Evolutionary conservation across 768 basidiomycete species (phyloP).

Genomic region (Suillus alpinus): DNA sequence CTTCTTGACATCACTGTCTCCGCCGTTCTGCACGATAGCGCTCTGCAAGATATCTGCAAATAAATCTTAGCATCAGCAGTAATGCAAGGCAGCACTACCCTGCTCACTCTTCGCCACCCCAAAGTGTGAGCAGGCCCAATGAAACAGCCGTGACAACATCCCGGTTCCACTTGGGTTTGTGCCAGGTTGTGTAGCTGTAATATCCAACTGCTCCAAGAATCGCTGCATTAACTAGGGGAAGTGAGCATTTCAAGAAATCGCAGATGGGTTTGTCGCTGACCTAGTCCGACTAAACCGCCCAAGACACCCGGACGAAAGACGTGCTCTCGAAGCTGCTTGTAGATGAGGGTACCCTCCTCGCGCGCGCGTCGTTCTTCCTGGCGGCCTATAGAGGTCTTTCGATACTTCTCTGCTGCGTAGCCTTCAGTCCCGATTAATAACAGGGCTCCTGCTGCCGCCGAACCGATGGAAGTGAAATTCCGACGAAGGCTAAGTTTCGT

Average conservation of each 20-base stretch:
- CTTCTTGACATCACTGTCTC: neutral
- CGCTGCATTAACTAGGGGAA: conserved; percentile 53
- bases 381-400: conserved; percentile 55
- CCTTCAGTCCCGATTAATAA: conserved; percentile 62
- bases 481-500: conserved; percentile 56
- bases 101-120: conserved; percentile 66
- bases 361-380: conserved; percentile 55
- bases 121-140: conserved; percentile 57
- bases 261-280: conserved; percentile 36
- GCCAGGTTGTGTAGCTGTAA: conserved; percentile 63
- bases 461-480: conserved; percentile 51
- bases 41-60: conserved; percentile 38
- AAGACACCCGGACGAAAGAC: conserved; percentile 64
- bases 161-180: conserved; percentile 61
- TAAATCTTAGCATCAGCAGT: neutral
- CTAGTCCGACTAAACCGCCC: conserved; percentile 58
- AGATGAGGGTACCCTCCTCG: conserved; percentile 54
- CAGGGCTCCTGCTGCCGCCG: conserved; percentile 53
- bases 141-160: conserved; percentile 55
- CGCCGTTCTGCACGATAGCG: conserved; percentile 30
- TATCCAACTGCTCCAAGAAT: conserved; percentile 65
- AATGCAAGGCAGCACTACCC: neutral
- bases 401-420: conserved; percentile 57
- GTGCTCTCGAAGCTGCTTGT: conserved; percentile 51
- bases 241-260: neutral